Conservation (phyloP, 176 grass and related monocot species). For the Oryza nivara region DNA sequence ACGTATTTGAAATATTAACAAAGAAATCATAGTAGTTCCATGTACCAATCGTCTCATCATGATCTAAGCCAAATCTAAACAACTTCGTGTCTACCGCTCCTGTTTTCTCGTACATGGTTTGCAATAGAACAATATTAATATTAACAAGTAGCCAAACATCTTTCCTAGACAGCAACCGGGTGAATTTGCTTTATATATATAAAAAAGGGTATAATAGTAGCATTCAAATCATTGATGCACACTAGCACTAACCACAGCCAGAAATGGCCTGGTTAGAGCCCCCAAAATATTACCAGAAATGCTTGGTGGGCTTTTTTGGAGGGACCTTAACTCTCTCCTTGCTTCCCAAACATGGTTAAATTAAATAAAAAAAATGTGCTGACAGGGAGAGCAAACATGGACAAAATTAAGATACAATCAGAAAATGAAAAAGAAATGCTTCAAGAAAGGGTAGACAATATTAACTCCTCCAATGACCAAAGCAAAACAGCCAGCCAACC, state of each 20-base stretch:
- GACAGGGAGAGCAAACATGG: slow-evolving; percentile 9
- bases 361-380: slow-evolving; percentile 5
- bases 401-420: slow-evolving; percentile 25
- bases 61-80: neutral
- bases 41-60: neutral
- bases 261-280: slow-evolving; percentile 1
- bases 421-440: neutral
- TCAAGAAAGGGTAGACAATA: slow-evolving; percentile 6
- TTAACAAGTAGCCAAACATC: slow-evolving; percentile 32
- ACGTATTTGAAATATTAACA: neutral
- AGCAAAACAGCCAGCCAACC: slow-evolving; percentile 29
- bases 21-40: neutral
- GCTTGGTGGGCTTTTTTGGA: neutral
- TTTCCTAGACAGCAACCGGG: slow-evolving; percentile 38
- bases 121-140: neutral
- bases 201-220: neutral
- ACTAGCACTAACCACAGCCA: neutral
- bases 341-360: neutral
- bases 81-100: neutral
- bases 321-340: neutral
- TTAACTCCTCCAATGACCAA: slow-evolving; percentile 19
- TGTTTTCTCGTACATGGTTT: slow-evolving; percentile 20
- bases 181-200: neutral
- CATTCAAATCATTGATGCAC: neutral
- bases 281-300: slow-evolving; percentile 24